Conservation (phyloP, 805 yeast genomes). For the Alloascoidea hylecoeti region DNA sequence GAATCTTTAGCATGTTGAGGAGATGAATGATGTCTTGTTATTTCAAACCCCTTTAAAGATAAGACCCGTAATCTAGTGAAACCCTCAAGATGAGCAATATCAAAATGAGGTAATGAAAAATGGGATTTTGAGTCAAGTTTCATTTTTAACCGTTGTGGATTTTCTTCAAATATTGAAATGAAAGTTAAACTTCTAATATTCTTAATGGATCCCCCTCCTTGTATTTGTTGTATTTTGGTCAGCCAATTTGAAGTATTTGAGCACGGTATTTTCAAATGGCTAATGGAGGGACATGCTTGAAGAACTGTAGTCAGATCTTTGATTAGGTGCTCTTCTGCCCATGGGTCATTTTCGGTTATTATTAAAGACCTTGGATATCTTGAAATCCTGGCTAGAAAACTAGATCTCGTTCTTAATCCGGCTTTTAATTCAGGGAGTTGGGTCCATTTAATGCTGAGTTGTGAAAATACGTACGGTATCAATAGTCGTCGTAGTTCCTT, state of each 20-base stretch:
- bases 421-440: not conserved
- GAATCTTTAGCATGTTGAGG: not conserved
- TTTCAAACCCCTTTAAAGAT: slow-evolving; percentile 6
- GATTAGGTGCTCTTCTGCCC: not conserved
- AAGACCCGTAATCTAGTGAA: slow-evolving; percentile 4
- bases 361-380: not conserved
- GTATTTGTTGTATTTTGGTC: no score
- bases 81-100: slow-evolving; percentile 6
- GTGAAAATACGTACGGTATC: not conserved
- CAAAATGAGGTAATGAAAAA: slow-evolving; percentile 5
- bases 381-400: not conserved
- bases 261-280: not conserved
- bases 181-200: not conserved
- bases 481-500: not conserved
- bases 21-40: slow-evolving; percentile 5
- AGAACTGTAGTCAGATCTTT: not conserved
- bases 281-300: not conserved
- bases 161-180: slow-evolving; percentile 1
- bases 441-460: not conserved
- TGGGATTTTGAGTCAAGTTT: not conserved
- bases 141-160: not conserved
- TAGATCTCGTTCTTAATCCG: not conserved
- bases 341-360: not conserved
- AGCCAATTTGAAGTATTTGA: not conserved
- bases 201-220: not conserved